Percentiles rank a stretch among this genome's conserved stretches.
Evolutionary conservation across 75 land plant species (phyloP).

Genomic region (Pseudotsuga menziesii): DNA sequence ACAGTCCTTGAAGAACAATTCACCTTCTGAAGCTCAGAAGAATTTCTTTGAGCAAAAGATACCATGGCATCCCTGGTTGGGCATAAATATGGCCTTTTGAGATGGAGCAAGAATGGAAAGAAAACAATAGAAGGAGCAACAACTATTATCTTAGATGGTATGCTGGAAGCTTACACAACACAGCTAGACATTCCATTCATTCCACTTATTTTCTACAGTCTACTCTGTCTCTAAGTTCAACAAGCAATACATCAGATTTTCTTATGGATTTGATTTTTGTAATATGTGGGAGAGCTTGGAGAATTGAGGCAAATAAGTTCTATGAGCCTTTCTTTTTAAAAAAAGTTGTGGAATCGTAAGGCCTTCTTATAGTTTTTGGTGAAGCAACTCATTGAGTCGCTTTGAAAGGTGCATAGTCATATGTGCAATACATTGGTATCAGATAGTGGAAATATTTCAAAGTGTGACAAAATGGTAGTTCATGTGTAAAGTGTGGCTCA

Average conservation of each 20-base stretch:
- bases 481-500: neutral
- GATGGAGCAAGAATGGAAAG: too few species aligned
- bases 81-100: too few species aligned
- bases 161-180: conserved; percentile 87
- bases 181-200: conserved; percentile 92
- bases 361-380: neutral
- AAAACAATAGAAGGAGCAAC: too few species aligned
- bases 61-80: too few species aligned
- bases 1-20: too few species aligned
- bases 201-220: conserved; percentile 83
- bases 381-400: neutral
- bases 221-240: conserved; percentile 55
- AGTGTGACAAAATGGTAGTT: neutral
- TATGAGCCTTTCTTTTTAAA: neutral
- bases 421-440: neutral
- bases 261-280: neutral
- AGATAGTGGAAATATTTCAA: neutral
- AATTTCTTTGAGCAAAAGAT: too few species aligned
- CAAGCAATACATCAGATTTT: neutral
- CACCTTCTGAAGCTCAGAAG: too few species aligned
- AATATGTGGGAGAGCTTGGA: too few species aligned
- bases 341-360: neutral
- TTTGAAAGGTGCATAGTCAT: neutral
- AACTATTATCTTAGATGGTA: conserved; percentile 53
- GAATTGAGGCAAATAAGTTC: neutral